Evolutionary conservation across 2,329 filamentous ascomycete genomes (phyloP), one percentile per base, ranked within the genome.

Genomic region (Ilyonectria mors-panacis): DNA sequence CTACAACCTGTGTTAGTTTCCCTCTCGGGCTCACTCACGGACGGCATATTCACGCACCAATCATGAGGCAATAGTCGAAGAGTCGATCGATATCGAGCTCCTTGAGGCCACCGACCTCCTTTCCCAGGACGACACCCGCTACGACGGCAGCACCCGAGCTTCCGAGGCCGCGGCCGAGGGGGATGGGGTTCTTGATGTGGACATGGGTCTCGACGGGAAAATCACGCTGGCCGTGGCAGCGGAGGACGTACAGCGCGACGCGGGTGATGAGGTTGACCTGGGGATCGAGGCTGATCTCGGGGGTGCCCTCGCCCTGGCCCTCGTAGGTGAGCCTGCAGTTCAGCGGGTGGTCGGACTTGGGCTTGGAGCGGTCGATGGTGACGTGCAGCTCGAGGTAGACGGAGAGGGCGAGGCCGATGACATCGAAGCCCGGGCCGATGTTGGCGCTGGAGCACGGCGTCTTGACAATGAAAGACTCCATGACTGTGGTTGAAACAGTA

Each of bases 1-100:
- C 89, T 91, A 68, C 79, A 61, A 15, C 28, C 26, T 10, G 33
- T 28, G 67, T 75, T 62, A 76, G 68, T 33, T 35, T 17, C 8
- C 4, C 10, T 26, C 15, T 19, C 23, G 55, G 55, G 21, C 13
- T 23, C 28, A n/a, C 4, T 19, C 44, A 30, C 42, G 13, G 57
- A 3, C 17, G 33, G 19, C n/a, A 7, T 5, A 47, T 9, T 23
- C 21, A 79, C 84, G 72, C 81, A 92, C 91, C 93, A 81, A 98
- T 97, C 96, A 99, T 99, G 73, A 99, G 86, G 78, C 94, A 97
- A 81, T 94, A 99, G 82, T 99, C 96, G 75, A 99, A 91, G 79
- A 99, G 88, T 44, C 96, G 88, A 71, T 94, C 92, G 76, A 93
- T 91, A 65, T 89, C 90, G 70, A 99, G 84, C 45, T 88, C 85